Evolutionary conservation across 352 stramenopile genomes (phyloP), one percentile per base, ranked within the genome.

Genomic region (Saprolegnia diclina): DNA sequence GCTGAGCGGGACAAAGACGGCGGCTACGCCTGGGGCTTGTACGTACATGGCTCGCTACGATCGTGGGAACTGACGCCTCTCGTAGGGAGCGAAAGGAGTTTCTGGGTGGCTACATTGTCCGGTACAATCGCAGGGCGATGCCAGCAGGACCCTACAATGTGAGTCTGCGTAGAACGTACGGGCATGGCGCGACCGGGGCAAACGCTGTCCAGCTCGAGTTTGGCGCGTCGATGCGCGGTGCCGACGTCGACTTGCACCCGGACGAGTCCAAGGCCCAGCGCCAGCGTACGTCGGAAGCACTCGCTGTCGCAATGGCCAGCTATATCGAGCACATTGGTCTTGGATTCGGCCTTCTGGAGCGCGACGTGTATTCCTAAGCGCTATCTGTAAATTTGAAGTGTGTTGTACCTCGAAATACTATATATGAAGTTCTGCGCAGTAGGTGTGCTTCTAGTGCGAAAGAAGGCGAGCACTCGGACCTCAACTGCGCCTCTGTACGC

Each of bases 141-240:
- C n/a, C n/a, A n/a, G n/a, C n/a, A n/a, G n/a, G n/a, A 50, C 22
- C 9, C 40, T 40, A 5, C 4, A 5, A 22, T 45, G 56, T 4
- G 19, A 46, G 24, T 42, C 3, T 4, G 29, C 5, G 59, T 67
- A 67, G 62, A 57, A 67, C 62, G 46, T 67, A 67, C 24, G 62
- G 62, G 4, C n/a, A 48, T 26, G 5, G 16, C 10, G 40, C 19
- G 6, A 56, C 62, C 3, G 35, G 35, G 26, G 62, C 29, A 2
- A 59, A 67, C 61, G 62, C 62, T 5, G 59, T 67, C n/a, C 62
- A 67, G n/a, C 46, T 67, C 32, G 62, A 67, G 32, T 14, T 67
- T 22, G 62, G 62, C 18, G 46, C 62, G 0, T 46, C 50, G 18
- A 52, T 67, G 18, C 19, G 26, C 24, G 72, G 74, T 18, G 73